Evolutionary conservation across 2,329 filamentous ascomycete genomes (phyloP), one percentile per base, ranked within the genome.

Genomic region (Xylaria digitata): DNA sequence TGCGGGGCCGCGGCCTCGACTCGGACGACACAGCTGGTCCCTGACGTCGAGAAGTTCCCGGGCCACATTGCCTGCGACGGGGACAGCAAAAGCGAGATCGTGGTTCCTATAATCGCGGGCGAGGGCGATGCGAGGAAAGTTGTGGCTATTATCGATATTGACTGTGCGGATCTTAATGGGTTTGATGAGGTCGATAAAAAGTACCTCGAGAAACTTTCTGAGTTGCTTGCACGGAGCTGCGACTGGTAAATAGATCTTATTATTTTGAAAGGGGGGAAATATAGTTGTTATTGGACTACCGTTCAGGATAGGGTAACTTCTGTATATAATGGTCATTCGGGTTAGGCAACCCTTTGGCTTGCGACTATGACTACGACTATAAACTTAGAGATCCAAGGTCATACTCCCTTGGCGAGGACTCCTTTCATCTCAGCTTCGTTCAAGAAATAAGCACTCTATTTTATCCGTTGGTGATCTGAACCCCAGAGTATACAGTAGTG

Each of bases 1-100:
- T 95, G 92, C 77, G 92, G 92, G 2, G 81, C 87, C 6, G 91
- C 92, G 0, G 92, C 91, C 1, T 75, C 84, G 26, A 85, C 82
- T 3, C 79, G 80, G 50, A 76, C 80, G 66, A 94, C 92, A 11
- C 90, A 92, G 79, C 77, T 94, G 6, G 85, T 91, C 0, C 80
- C 82, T 13, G 89, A 96, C 77, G 92, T 96, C 7, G 89, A 92
- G 49, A 75, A 80, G 58, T 95, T 95, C 74, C 90, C 91, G 0
- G 92, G 91, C 1, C 92, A 95, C 76, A 94, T 96, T 75, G 92
- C 92, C 9, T 95, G 92, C 77, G 92, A 96, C 78, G 86, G 87
- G 3, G 90, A 88, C 64, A 92, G 88, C 74, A 87, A 83, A 80
- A 94, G 92, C 76, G 92, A 96, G 82, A 90, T 96, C 76, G 92